These are phyloP conservation scores for Apocynum venetum DNA, from an alignment of 257 asterid genomes.

Conservation along the genomic window DNA sequence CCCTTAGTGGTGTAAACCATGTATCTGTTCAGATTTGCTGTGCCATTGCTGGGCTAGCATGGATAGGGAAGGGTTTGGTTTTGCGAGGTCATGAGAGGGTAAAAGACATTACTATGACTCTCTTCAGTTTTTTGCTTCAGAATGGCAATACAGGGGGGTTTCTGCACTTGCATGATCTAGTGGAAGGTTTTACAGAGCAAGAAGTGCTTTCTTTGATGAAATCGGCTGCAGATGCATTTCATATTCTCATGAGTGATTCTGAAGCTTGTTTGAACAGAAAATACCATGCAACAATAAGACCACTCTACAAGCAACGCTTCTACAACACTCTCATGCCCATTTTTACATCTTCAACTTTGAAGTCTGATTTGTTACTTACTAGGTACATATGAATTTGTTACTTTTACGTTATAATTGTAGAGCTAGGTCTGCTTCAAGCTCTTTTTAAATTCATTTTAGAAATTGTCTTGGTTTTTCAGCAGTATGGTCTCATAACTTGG, in stretches of 20 bases:
- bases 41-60: slow-evolving; percentile 70
- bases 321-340: slow-evolving; percentile 73
- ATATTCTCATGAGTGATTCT: slow-evolving; percentile 77
- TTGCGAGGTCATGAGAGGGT: slow-evolving; percentile 94
- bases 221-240: slow-evolving; percentile 85
- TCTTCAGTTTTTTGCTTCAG: slow-evolving; percentile 52
- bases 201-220: slow-evolving; percentile 50
- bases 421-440: background rate
- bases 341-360: slow-evolving; percentile 45
- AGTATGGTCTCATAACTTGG: background rate
- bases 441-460: background rate
- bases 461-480: background rate
- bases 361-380: slow-evolving; percentile 42
- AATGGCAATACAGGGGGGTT: slow-evolving; percentile 30
- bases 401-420: background rate
- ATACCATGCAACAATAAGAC: slow-evolving; percentile 68
- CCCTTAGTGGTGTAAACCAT: slow-evolving; percentile 27
- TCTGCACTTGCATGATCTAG: slow-evolving; percentile 28
- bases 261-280: slow-evolving; percentile 69
- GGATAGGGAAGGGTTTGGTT: slow-evolving; percentile 93
- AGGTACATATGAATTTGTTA: slow-evolving; percentile 39
- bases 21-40: slow-evolving; percentile 30
- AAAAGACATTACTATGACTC: slow-evolving; percentile 60
- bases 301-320: slow-evolving; percentile 94
- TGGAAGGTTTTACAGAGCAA: slow-evolving; percentile 35